Percentiles rank a stretch among this genome's conserved stretches.
phyloP scores from a whole-genome alignment of 495 filamentous ascomycete species.

The Massariosphaeria phaeospora region DNA sequence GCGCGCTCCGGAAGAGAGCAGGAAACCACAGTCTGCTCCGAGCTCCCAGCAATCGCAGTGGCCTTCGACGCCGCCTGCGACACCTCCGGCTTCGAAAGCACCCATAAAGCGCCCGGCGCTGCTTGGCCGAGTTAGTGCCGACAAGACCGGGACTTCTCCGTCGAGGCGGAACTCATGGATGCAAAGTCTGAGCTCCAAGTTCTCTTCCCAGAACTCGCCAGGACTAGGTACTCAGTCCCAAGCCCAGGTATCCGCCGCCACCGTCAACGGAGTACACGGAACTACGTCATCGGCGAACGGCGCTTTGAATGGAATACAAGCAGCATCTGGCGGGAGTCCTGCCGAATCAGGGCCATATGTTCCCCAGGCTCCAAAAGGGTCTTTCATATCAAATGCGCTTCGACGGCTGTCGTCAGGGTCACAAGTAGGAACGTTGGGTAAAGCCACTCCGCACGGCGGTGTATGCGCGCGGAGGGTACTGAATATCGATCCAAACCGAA shows the following conservation, averaged over 20 bases:
- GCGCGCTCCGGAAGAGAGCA: constrained; percentile 23
- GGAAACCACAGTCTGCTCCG: constrained; percentile 6
- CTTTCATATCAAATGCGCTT: constrained; percentile 75
- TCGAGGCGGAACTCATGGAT: constrained; percentile 78
- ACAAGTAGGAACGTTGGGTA: constrained; percentile 36
- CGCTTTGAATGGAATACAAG: constrained; percentile 16
- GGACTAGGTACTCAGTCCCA: constrained; percentile 30
- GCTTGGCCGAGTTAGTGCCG: constrained; percentile 36
- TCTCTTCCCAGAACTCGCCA: constrained; percentile 51
- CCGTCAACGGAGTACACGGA: constrained; percentile 10
- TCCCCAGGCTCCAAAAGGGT: constrained; percentile 61
- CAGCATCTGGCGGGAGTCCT: constrained; percentile 17
- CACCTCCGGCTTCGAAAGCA: constrained; percentile 34
- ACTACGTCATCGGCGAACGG: constrained; percentile 20
- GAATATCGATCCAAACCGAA: constrained; percentile 76
- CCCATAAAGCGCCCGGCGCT: constrained; percentile 32
- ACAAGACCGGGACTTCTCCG: constrained; percentile 35
- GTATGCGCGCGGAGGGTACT: constrained; percentile 70
- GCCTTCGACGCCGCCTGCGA: constrained; percentile 18
- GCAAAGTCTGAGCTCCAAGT: constrained; percentile 85
- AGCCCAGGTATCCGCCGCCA: constrained; percentile 20
- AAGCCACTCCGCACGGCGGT: constrained; percentile 49
- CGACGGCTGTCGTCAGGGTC: constrained; percentile 68
- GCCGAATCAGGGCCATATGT: constrained; percentile 51
- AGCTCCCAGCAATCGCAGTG: neutral